Base-by-base conservation (phyloP, 768 basidiomycete species). In the Rubroboletus pulcherrimus region DNA sequence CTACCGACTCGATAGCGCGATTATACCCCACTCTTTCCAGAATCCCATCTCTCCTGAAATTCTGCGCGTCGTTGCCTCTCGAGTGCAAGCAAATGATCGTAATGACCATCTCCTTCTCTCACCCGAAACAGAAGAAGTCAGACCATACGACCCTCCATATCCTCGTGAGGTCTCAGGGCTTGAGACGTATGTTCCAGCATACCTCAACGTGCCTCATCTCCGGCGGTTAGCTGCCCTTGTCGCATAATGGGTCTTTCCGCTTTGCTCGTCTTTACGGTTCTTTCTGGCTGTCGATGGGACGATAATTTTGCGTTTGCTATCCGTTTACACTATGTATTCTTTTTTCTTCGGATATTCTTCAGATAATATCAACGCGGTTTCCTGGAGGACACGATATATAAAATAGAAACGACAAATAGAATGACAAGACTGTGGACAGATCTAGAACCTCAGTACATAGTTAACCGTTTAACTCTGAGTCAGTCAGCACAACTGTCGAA, bases 1-100 rank as follows among this genome's bases (percentile, higher is more conserved):
- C 9, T 53, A 10, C 52, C 5, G n/a, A 43, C 42, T 8, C 33
- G 35, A 21, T 11, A 33, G 19, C 14, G 42, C 37, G 37, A 48
- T 51, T 44, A 42, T 11, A 42, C 41, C 49, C 35, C 52, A 56
- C 45, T 53, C 29, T 58, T 53, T 45, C 21, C 61, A 95, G 92
- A 94, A 91, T 63, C 97, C 96, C 9, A 98, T 98, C 66, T 93
- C 95, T 2, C 91, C 93, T 24, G 96, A 98, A 75, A 98, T 99
- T 58, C 79, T 99, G 38, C 89, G 93, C 49, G 93, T 98, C 21
- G 97, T 99, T 50, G 94, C 96, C 40, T 91, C 94, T 34, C 84
- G 97, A 47, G 95, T 99, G 51, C 88, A 93, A 67, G 90, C 94
- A 46, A 93, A 96, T 71, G 97, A 98, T 75, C 87, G 93, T 65